Conservation (phyloP, 305 asterid genomes). For the Fraxinus sp. region DNA sequence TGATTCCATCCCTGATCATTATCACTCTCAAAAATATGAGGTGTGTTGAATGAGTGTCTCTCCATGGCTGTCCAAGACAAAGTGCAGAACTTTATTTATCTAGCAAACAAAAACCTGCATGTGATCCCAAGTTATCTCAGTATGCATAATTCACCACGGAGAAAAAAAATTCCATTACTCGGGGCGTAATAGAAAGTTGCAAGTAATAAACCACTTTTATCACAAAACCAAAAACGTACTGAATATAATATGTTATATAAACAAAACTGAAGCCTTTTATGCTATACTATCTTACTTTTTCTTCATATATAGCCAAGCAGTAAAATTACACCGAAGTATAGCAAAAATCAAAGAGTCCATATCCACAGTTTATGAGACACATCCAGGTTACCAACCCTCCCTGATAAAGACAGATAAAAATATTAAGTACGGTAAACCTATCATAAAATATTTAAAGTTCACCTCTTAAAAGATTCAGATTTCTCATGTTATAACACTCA, state of each 20-base stretch:
- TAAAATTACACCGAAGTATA: not conserved
- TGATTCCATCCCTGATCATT: slow-evolving; percentile 14
- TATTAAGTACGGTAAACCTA: not conserved
- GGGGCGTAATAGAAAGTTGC: not conserved
- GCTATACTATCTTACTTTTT: not conserved
- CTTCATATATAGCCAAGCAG: not conserved
- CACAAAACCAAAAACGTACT: not conserved
- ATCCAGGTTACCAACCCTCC: not conserved
- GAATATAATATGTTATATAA: not conserved
- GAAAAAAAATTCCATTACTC: not conserved
- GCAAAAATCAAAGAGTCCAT: not conserved
- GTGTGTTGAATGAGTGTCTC: slow-evolving; percentile 8
- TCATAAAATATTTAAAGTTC: not conserved
- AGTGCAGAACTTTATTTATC: not conserved
- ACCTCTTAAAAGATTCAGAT: not conserved
- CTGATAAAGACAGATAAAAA: not conserved
- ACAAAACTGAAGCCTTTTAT: not conserved
- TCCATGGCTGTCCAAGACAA: slow-evolving; percentile 5
- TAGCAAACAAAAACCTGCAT: slow-evolving; percentile 24
- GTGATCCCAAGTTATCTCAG: not conserved
- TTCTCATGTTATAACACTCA: not conserved
- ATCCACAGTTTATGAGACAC: not conserved
- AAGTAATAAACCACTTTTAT: not conserved
- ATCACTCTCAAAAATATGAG: slow-evolving; percentile 14
- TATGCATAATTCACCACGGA: not conserved